Evolutionary conservation across 306 rosid species (phyloP).

Genomic region (Albizia julibrissin): DNA sequence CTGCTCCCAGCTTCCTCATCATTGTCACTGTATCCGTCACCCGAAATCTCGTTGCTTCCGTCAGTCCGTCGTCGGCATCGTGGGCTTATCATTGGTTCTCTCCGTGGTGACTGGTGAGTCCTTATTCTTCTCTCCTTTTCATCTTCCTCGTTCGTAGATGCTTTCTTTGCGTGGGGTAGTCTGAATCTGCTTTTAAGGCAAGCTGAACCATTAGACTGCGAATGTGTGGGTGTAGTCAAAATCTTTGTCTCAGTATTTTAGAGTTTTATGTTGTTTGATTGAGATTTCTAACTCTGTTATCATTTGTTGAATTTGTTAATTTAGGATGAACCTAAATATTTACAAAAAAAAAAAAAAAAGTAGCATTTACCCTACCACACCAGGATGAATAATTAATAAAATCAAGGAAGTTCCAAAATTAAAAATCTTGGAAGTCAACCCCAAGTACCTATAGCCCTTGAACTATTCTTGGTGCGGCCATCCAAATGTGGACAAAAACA

Average conservation of each 20-base stretch:
- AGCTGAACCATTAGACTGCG: neutral
- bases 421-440: constrained; percentile 85
- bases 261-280: neutral
- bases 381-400: too few relatives aligned
- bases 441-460: constrained; percentile 93
- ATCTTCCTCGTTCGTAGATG: neutral
- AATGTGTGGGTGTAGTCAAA: neutral
- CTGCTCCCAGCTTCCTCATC: neutral
- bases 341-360: too few relatives aligned
- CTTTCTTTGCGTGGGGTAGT: neutral
- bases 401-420: too few relatives aligned
- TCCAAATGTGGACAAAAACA: constrained; percentile 77
- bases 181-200: neutral
- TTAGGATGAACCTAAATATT: too few relatives aligned
- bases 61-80: neutral
- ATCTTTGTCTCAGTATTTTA: neutral
- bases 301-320: too few relatives aligned
- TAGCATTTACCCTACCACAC: too few relatives aligned
- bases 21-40: too few relatives aligned
- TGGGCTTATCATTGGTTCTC: neutral
- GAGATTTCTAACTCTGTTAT: neutral
- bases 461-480: constrained; percentile 68
- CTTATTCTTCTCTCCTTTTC: neutral
- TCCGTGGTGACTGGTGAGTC: neutral
- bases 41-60: neutral